Conservation (phyloP, 2,329 filamentous ascomycete genomes). For the Aureobasidium sp. region DNA sequence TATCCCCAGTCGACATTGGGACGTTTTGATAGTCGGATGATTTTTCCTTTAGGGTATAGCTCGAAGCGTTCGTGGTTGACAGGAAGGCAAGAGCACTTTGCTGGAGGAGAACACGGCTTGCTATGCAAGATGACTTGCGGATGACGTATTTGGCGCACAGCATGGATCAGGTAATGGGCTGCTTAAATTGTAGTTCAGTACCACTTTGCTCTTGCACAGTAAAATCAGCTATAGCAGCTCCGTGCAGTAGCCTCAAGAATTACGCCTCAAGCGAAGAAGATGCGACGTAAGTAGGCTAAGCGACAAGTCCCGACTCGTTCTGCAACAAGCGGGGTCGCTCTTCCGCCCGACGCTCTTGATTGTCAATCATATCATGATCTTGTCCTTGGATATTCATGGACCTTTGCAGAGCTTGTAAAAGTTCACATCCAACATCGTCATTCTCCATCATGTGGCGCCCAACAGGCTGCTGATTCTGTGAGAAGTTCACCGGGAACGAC, state of each 20-base stretch:
- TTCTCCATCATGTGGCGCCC: no score
- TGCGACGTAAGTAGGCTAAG: no score
- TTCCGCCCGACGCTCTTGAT: no score
- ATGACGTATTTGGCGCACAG: background rate
- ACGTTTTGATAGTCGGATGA: background rate
- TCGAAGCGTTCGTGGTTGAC: background rate
- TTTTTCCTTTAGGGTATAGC: background rate
- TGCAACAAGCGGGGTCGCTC: no score
- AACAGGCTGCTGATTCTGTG: no score
- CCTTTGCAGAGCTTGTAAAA: no score
- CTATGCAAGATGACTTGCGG: background rate
- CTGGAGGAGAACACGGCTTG: background rate
- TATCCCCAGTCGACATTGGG: background rate
- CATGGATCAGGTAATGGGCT: background rate
- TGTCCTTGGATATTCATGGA: no score
- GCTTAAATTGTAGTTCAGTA: background rate
- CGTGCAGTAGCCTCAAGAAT: background rate
- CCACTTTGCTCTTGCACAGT: background rate
- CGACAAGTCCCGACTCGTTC: no score
- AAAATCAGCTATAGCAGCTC: background rate
- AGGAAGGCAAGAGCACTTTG: background rate
- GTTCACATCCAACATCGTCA: no score
- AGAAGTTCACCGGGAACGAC: no score
- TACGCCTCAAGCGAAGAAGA: no score
- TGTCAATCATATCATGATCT: no score